Conservation (phyloP, 1,284 basidiomycete species). For the Puccinia coronata region DNA sequence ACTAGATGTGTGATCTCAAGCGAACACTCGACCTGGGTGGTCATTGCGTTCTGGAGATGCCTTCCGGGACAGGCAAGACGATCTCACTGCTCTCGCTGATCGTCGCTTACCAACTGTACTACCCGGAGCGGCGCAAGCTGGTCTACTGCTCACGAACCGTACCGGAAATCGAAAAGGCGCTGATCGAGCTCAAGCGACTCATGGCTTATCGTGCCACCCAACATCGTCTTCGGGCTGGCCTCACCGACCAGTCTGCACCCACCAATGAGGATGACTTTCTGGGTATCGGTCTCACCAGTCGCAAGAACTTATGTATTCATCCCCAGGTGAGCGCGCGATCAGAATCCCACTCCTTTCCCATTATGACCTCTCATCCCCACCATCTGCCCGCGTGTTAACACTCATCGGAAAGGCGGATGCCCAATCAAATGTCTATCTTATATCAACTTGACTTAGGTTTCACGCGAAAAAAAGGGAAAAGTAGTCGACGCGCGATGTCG, state of each 20-base stretch:
- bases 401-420: constrained; percentile 25
- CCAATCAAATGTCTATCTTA: constrained; percentile 14
- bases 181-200: constrained; percentile 89
- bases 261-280: constrained; percentile 80
- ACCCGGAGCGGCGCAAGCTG: constrained; percentile 86
- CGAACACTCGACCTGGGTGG: constrained; percentile 63
- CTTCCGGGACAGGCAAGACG: constrained; percentile 98
- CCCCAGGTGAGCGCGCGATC: constrained; percentile 70
- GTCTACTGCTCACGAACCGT: constrained; percentile 99
- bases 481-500: constrained; percentile 95
- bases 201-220: constrained; percentile 75
- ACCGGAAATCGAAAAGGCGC: constrained; percentile 99
- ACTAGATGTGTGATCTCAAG: constrained; percentile 49
- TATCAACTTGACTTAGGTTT: constrained; percentile 65
- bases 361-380: neutral
- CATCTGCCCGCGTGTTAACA: neutral
- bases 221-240: constrained; percentile 62
- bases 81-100: constrained; percentile 94
- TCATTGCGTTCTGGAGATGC: constrained; percentile 99
- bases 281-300: constrained; percentile 87
- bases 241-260: constrained; percentile 65
- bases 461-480: constrained; percentile 96
- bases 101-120: constrained; percentile 98
- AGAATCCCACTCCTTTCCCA: neutral
- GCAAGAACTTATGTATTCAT: constrained; percentile 95